Evolutionary conservation across 2,329 filamentous ascomycete genomes (phyloP).

Genomic region (Huntiella savannae): DNA sequence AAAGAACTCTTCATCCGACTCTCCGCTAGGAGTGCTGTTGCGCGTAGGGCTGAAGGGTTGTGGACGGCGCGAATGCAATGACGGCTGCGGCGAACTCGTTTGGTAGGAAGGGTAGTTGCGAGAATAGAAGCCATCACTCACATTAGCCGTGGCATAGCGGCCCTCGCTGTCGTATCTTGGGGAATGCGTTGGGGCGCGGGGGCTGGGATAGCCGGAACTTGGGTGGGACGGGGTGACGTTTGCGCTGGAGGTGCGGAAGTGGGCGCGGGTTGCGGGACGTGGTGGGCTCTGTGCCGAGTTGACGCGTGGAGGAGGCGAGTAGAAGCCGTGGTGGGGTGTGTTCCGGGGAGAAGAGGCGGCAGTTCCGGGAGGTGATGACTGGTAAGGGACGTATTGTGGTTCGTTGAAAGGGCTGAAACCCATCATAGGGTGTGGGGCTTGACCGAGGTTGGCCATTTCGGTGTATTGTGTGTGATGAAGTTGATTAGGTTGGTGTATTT

Average conservation of each 20-base stretch:
- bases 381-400: neutral
- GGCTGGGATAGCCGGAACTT: constrained; percentile 17
- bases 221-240: constrained; percentile 5
- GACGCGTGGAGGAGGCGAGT: constrained; percentile 1
- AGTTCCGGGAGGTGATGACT: constrained; percentile 5
- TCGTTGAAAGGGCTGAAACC: neutral
- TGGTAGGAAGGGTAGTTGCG: constrained; percentile 27
- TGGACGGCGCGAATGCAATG: constrained; percentile 29
- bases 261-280: constrained; percentile 11
- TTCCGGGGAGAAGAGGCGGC: constrained; percentile 6
- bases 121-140: constrained; percentile 34
- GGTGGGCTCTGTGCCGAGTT: constrained; percentile 9
- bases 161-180: constrained; percentile 43
- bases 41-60: constrained; percentile 39
- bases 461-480: neutral
- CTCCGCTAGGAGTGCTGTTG: constrained; percentile 38
- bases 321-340: constrained; percentile 3
- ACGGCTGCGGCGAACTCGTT: constrained; percentile 24
- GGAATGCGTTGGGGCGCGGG: constrained; percentile 32
- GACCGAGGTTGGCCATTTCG: constrained; percentile 7
- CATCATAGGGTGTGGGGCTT: constrained; percentile 2
- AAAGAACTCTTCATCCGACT: constrained; percentile 38
- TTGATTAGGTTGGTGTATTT: neutral
- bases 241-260: constrained; percentile 10
- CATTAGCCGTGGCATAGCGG: constrained; percentile 46